A percentile compares a stretch with the other conserved stretches of the same genome.
Conservation (phyloP, 805 yeast species). For the Yarrowia sp. region DNA sequence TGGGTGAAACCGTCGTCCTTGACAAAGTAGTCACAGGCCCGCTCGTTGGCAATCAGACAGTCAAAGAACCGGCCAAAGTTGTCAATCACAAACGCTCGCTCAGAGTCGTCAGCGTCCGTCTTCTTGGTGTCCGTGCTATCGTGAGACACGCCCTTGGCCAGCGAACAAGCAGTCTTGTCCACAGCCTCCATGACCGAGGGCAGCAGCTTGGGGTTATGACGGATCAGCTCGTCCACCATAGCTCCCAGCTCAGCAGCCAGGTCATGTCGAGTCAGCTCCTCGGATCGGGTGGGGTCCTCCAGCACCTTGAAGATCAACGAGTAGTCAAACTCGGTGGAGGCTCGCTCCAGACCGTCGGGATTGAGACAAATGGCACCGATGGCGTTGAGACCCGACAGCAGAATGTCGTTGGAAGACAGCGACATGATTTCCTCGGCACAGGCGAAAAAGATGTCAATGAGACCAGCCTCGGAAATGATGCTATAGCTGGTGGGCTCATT, state of each 20-base stretch:
- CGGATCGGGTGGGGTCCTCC: constrained; percentile 27
- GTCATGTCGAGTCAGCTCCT: constrained; percentile 32
- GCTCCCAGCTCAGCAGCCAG: constrained; percentile 29
- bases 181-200: constrained; percentile 35
- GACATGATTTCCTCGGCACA: constrained; percentile 63
- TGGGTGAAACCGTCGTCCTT: constrained; percentile 44
- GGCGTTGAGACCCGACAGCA: constrained; percentile 71
- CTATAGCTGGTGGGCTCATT: constrained; percentile 90
- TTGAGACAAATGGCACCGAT: constrained; percentile 85
- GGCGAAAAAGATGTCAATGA: constrained; percentile 68
- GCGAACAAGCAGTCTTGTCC: constrained; percentile 39
- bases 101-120: constrained; percentile 43
- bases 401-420: constrained; percentile 62
- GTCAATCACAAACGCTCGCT: constrained; percentile 38
- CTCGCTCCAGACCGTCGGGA: constrained; percentile 65
- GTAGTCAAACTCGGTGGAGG: constrained; percentile 18
- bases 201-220: constrained; percentile 34
- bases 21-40: constrained; percentile 43
- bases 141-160: constrained; percentile 41
- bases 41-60: constrained; percentile 47
- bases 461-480: constrained; percentile 77
- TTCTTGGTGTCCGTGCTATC: constrained; percentile 38
- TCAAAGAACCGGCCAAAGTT: constrained; percentile 46
- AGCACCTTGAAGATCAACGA: constrained; percentile 23
- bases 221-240: constrained; percentile 36